phyloP scores from a whole-genome alignment of 148 eudicot genomes.

The Nyssa sinensis region DNA sequence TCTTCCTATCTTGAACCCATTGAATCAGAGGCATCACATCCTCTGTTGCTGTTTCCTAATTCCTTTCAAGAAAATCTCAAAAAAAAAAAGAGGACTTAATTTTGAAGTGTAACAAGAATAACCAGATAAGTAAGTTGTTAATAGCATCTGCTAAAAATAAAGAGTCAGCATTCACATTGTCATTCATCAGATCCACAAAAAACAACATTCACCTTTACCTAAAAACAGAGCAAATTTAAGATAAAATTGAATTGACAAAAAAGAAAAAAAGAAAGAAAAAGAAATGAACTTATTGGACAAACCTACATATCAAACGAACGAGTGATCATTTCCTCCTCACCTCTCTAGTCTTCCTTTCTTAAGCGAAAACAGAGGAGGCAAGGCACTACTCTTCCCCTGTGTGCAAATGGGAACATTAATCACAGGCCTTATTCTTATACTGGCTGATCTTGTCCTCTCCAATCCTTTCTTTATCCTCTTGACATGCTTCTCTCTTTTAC shows the following conservation, averaged over 20 bases:
- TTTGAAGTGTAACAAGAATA: neutral
- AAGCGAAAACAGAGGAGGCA: constrained; percentile 62
- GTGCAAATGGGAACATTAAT: constrained; percentile 76
- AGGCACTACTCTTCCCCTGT: constrained; percentile 36
- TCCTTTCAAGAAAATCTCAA: neutral
- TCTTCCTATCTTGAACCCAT: no score
- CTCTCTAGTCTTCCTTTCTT: constrained; percentile 55
- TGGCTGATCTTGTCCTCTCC: constrained; percentile 80
- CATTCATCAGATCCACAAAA: constrained; percentile 12
- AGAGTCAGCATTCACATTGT: constrained; percentile 21
- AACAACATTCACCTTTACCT: neutral
- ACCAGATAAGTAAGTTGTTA: neutral
- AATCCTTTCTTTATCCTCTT: constrained; percentile 69
- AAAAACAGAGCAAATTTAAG: neutral
- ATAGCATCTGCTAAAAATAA: no score
- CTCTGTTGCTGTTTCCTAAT: neutral
- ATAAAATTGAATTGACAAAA: neutral
- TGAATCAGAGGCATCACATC: no score
- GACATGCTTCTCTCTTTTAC: constrained; percentile 45
- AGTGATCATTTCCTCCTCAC: constrained; percentile 14
- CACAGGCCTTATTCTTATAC: constrained; percentile 74
- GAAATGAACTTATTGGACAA: constrained; percentile 9
- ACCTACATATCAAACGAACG: constrained; percentile 3
- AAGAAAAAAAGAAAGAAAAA: neutral
- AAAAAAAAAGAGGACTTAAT: no score